phyloP scores from a whole-genome alignment of 108 stramenopile species.

The Nitzschia sp. region DNA sequence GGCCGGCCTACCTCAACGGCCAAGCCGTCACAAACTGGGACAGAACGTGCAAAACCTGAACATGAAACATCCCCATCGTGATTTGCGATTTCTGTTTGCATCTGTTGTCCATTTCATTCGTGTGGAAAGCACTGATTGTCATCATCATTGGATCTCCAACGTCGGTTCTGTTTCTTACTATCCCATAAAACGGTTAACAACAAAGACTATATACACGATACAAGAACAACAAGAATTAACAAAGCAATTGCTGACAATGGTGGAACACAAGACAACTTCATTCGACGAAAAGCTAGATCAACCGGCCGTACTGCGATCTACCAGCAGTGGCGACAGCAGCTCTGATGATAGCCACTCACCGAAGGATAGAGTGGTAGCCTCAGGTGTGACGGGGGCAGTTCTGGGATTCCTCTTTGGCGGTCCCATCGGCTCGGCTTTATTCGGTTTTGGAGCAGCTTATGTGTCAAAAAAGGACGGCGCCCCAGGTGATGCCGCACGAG shows the following conservation, averaged over 20 bases:
- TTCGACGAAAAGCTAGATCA: neutral
- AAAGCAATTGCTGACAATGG: neutral
- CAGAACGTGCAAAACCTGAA: no score
- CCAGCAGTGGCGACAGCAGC: neutral
- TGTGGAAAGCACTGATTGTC: no score
- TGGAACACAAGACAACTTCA: neutral
- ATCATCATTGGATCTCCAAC: no score
- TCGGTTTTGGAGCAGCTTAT: constrained; percentile 28
- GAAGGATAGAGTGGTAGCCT: constrained; percentile 14
- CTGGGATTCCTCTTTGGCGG: constrained; percentile 38
- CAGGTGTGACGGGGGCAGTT: constrained; percentile 30
- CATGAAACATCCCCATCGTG: neutral
- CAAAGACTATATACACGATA: neutral
- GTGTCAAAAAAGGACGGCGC: constrained; percentile 32
- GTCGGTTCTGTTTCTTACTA: no score
- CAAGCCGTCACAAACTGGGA: no score
- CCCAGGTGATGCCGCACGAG: constrained; percentile 42
- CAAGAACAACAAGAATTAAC: neutral
- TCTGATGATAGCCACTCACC: neutral
- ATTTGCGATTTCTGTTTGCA: no score
- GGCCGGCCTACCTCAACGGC: no score
- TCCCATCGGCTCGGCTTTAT: constrained; percentile 22
- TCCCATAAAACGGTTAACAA: neutral
- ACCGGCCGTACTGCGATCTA: neutral
- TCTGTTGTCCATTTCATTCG: neutral